Conservation (phyloP, 2,329 filamentous ascomycete genomes). For the Beauveria rudraprayagi region DNA sequence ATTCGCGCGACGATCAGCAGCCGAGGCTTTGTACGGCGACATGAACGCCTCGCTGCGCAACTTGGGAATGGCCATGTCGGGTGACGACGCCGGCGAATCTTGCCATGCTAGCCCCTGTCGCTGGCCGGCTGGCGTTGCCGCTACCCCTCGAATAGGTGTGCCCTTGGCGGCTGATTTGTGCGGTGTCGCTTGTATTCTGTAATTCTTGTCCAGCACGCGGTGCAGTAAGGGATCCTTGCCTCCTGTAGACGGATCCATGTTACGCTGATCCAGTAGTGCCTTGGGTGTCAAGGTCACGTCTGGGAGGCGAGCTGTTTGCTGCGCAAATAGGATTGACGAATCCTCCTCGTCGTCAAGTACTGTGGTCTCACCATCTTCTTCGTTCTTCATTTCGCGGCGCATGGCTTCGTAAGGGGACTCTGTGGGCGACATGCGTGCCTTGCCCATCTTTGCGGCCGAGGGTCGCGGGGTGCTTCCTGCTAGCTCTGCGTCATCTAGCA, state of each 20-base stretch:
- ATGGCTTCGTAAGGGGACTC: conserved; percentile 71
- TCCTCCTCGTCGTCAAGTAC: conserved; percentile 31
- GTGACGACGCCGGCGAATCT: conserved; percentile 60
- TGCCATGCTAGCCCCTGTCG: conserved; percentile 35
- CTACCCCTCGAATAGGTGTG: conserved; percentile 37
- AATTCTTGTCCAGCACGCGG: conserved; percentile 89
- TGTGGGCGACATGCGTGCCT: conserved; percentile 53
- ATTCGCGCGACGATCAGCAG: not conserved
- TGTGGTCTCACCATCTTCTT: conserved; percentile 29
- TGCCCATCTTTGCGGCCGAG: conserved; percentile 41
- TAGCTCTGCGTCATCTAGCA: conserved; percentile 56
- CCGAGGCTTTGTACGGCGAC: conserved; percentile 7
- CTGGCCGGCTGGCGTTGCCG: conserved; percentile 10
- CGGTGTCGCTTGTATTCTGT: conserved; percentile 86
- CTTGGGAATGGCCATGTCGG: conserved; percentile 72
- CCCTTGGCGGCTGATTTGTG: conserved; percentile 46
- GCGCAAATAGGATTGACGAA: conserved; percentile 41
- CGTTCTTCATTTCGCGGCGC: conserved; percentile 54
- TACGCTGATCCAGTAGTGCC: conserved; percentile 27
- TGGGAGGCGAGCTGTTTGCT: conserved; percentile 47
- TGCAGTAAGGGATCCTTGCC: conserved; percentile 74
- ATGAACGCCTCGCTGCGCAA: conserved; percentile 74
- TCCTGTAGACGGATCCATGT: conserved; percentile 26
- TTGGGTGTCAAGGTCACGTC: conserved; percentile 58
- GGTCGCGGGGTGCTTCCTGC: conserved; percentile 61